Percentiles rank a stretch among this genome's conserved stretches.
Evolutionary conservation across 176 grass and related monocot genomes (phyloP).

Genomic region (Ampelocalamus luodianensis): DNA sequence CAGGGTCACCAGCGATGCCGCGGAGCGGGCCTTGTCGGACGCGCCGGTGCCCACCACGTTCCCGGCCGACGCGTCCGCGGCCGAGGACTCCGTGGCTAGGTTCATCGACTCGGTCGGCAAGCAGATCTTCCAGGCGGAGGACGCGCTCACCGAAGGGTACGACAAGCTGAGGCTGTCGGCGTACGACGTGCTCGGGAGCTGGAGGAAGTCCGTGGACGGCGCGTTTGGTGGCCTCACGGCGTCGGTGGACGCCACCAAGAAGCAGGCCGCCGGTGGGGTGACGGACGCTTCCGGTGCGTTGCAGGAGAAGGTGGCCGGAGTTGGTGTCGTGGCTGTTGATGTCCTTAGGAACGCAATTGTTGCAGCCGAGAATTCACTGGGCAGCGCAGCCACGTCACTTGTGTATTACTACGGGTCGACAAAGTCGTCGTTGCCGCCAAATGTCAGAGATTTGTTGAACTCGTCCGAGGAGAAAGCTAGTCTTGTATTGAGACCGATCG

Average conservation of each 20-base stretch:
- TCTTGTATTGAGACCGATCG: conserved; percentile 62
- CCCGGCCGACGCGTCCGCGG: conserved; percentile 44
- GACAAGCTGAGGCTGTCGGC: conserved; percentile 67
- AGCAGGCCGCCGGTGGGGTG: conserved; percentile 53
- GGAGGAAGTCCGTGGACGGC: conserved; percentile 64
- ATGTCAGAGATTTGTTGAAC: conserved; percentile 68
- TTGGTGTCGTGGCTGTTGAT: conserved; percentile 54
- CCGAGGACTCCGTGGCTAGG: conserved; percentile 61
- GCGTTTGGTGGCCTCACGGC: conserved; percentile 53
- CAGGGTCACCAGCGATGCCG: conserved; percentile 20
- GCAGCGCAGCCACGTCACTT: conserved; percentile 57
- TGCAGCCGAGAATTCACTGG: conserved; percentile 67
- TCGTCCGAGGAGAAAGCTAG: conserved; percentile 83
- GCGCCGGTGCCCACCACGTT: conserved; percentile 53
- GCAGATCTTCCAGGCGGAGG: conserved; percentile 75
- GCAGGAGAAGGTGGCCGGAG: conserved; percentile 62
- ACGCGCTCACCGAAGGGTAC: conserved; percentile 68
- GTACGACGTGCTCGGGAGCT: conserved; percentile 57
- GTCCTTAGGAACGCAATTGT: conserved; percentile 67
- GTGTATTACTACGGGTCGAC: conserved; percentile 76
- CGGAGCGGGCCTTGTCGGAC: conserved; percentile 50
- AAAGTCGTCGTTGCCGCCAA: conserved; percentile 75
- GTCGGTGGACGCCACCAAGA: conserved; percentile 61
- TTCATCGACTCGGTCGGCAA: conserved; percentile 60
- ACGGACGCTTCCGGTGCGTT: conserved; percentile 54